Percentiles rank a stretch among this genome's conserved stretches.
phyloP scores from a whole-genome alignment of 2,329 filamentous ascomycete genomes.

The Scedosporium dehoogii region DNA sequence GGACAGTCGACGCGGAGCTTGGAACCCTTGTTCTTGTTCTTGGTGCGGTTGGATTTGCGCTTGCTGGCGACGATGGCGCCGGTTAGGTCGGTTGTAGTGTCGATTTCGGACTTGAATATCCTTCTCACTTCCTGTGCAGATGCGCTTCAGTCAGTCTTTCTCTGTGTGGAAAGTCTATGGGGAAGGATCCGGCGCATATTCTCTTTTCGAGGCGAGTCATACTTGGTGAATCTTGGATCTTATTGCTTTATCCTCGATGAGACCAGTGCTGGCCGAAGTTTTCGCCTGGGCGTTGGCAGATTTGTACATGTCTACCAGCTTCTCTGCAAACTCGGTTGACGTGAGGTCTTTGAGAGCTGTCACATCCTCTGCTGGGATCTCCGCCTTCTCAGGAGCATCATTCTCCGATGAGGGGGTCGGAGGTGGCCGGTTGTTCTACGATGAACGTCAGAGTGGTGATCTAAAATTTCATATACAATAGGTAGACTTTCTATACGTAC shows the following conservation, averaged over 20 bases:
- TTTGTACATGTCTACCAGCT: slow-evolving; percentile 31
- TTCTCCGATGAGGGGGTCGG: slow-evolving; percentile 10
- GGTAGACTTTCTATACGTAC: neutral
- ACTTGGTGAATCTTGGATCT: slow-evolving; percentile 38
- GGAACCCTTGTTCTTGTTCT: slow-evolving; percentile 3
- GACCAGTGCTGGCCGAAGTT: slow-evolving; percentile 26
- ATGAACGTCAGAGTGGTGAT: neutral
- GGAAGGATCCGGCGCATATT: neutral
- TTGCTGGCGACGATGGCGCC: slow-evolving; percentile 56
- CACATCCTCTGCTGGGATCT: slow-evolving; percentile 18
- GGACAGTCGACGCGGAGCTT: slow-evolving; percentile 8
- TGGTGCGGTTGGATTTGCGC: slow-evolving; percentile 10
- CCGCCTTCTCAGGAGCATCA: slow-evolving; percentile 19
- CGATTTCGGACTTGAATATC: slow-evolving; percentile 68
- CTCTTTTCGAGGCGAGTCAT: slow-evolving; percentile 13
- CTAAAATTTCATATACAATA: neutral
- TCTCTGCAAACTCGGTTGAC: slow-evolving; percentile 26
- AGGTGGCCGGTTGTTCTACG: neutral
- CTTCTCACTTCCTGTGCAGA: slow-evolving; percentile 50
- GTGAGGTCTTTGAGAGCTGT: slow-evolving; percentile 28
- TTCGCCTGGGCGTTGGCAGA: slow-evolving; percentile 20
- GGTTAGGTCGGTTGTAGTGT: slow-evolving; percentile 54
- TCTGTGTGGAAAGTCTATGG: neutral
- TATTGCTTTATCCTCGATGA: slow-evolving; percentile 32
- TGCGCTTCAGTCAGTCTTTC: neutral